A percentile compares a stretch with the other conserved stretches of the same genome.
Conservation (phyloP, 192 early-diverging fungal species). For the Mycoemilia scoparia region DNA sequence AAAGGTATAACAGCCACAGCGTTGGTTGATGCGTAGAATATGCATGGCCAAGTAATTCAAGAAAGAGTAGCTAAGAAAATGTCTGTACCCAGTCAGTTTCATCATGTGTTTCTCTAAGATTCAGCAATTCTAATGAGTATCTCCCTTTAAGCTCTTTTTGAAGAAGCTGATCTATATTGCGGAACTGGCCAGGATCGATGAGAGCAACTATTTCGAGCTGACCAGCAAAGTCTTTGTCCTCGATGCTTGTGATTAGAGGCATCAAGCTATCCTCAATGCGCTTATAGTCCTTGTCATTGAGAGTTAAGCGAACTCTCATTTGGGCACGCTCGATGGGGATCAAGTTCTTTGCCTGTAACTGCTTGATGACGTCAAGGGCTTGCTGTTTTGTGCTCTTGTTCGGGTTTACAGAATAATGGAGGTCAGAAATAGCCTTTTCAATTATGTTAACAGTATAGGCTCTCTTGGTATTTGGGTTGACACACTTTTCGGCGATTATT, state of each 20-base stretch:
- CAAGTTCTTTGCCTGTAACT: slow-evolving; percentile 69
- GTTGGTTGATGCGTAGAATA: no score
- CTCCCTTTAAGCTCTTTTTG: slow-evolving; percentile 69
- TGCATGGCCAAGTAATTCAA: no score
- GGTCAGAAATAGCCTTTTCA: slow-evolving; percentile 89
- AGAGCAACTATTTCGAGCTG: slow-evolving; percentile 27
- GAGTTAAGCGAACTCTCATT: slow-evolving; percentile 70
- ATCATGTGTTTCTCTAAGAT: slow-evolving; percentile 48
- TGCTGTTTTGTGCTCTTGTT: slow-evolving; percentile 67
- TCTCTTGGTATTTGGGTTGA: slow-evolving; percentile 87
- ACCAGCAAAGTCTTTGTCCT: slow-evolving; percentile 49
- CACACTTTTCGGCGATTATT: slow-evolving; percentile 83
- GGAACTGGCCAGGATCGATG: slow-evolving; percentile 88
- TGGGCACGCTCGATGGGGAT: slow-evolving; percentile 89
- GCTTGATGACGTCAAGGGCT: slow-evolving; percentile 87
- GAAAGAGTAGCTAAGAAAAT: no score
- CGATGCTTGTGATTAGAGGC: slow-evolving; percentile 48
- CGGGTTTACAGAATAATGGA: slow-evolving; percentile 81
- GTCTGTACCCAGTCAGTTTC: no score
- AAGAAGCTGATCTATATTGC: slow-evolving; percentile 67
- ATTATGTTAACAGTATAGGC: slow-evolving; percentile 96
- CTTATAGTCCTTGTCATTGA: slow-evolving; percentile 78
- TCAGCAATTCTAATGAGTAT: slow-evolving; percentile 78
- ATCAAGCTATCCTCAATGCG: slow-evolving; percentile 58
- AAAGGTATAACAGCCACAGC: no score